These are phyloP conservation scores for Aspergillus hancockii DNA, from an alignment of 495 filamentous ascomycete species.

Conservation along the genomic window DNA sequence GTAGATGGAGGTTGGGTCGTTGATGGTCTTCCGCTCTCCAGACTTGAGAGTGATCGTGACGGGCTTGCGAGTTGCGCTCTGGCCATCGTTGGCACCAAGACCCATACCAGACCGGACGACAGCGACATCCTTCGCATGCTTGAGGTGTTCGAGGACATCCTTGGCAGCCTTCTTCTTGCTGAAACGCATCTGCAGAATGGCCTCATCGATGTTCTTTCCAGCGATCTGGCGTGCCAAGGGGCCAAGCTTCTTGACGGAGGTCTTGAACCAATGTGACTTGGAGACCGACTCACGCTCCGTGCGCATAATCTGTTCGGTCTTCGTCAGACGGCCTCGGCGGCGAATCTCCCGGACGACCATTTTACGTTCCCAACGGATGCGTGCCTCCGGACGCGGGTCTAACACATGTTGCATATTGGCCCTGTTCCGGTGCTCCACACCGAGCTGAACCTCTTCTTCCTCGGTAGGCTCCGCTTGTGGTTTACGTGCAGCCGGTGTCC, in stretches of 20 bases:
- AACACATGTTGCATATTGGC: constrained; percentile 54
- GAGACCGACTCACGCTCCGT: constrained; percentile 70
- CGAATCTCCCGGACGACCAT: constrained; percentile 74
- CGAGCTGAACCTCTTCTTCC: constrained; percentile 19
- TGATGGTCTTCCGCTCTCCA: constrained; percentile 58
- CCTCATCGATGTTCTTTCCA: constrained; percentile 89
- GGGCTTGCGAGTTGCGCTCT: constrained; percentile 37
- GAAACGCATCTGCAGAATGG: constrained; percentile 92
- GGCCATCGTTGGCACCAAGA: constrained; percentile 48
- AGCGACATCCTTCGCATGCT: constrained; percentile 75
- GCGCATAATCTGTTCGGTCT: constrained; percentile 60
- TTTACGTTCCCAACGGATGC: constrained; percentile 76
- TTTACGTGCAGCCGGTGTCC: constrained; percentile 28
- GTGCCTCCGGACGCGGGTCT: constrained; percentile 67
- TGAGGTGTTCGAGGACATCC: constrained; percentile 75
- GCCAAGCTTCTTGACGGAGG: constrained; percentile 84
- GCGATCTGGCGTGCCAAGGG: constrained; percentile 81
- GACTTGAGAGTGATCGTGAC: constrained; percentile 39
- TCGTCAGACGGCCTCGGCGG: constrained; percentile 65
- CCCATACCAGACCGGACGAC: constrained; percentile 83
- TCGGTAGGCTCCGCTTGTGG: constrained; percentile 12
- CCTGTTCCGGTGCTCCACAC: constrained; percentile 42
- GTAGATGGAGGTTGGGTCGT: constrained; percentile 75
- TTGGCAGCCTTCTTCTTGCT: constrained; percentile 88
- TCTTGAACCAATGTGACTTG: constrained; percentile 70